Evolutionary conservation across 768 basidiomycete species (phyloP), one percentile per base, ranked within the genome.

Genomic region (Mycena galericulata): DNA sequence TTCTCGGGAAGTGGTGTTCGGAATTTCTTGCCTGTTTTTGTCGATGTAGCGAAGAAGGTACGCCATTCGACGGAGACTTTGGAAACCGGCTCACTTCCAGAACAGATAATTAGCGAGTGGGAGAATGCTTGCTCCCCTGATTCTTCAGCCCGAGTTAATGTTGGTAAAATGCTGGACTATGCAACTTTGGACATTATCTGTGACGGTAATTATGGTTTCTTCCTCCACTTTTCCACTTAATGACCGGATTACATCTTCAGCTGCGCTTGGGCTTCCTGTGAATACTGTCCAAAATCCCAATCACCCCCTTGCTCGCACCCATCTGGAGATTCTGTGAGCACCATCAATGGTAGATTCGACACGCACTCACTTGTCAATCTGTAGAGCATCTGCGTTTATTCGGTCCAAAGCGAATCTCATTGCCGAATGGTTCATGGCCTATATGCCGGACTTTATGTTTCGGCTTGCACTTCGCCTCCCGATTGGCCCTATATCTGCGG

Each of bases 241-340:
- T 36, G 34, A 36, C 34, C 34, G 34, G 34, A 36, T 36, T 36
- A 36, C 34, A 36, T 36, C 34, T 36, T 36, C 34, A 36, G 57
- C 57, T 15, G 57, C 57, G 43, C 57, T 59, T 14, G 57, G 57
- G 41, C 43, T 59, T 45, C 57, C 57, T 45, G 43, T 59, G 41
- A 41, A 59, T 59, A 45, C 57, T 20, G 57, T 59, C 43, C 57
- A 59, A 29, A 59, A 59, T 59, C 57, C 57, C 29, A 26, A 59
- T 41, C 50, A 51, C 29, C 50, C 50, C 50, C 50, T 51, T 51
- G 50, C 50, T 8, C 50, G 50, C 50, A 51, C 57, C 43, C 57
- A 59, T 59, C 26, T 59, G 57, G 57, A 59, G 30, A 59, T 59
- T 59, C 57, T 59, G 57, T 59, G 57, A 59, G 57, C 43, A 59